phyloP scores from a whole-genome alignment of 306 rosid genomes.

The peach (Prunus persica) region DNA sequence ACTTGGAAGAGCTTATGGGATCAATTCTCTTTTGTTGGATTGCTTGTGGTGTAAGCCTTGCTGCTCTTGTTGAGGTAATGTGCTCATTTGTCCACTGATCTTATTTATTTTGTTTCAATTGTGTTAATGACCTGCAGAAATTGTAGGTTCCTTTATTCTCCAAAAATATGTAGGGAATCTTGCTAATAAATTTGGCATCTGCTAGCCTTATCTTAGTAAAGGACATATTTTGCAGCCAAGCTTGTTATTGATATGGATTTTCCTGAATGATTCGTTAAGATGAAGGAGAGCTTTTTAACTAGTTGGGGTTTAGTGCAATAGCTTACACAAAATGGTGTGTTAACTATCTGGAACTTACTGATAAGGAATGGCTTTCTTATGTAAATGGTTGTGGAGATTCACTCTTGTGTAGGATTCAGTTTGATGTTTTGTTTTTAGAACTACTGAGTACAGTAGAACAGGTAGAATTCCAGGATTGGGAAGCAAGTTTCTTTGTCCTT shows the following conservation, averaged over 20 bases:
- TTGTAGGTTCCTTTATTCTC: neutral
- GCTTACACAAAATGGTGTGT: neutral
- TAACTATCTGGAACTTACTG: neutral
- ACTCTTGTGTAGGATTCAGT: too few relatives aligned
- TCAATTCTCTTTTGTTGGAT: slow-evolving; percentile 85
- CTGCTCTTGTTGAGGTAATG: slow-evolving; percentile 84
- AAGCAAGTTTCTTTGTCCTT: too few relatives aligned
- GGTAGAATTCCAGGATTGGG: too few relatives aligned
- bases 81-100: neutral
- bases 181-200: too few relatives aligned
- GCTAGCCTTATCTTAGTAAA: neutral
- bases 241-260: neutral
- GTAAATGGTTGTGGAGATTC: too few relatives aligned
- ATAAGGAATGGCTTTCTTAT: neutral
- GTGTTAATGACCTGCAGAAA: neutral
- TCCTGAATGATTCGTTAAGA: too few relatives aligned
- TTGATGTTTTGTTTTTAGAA: too few relatives aligned
- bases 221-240: neutral
- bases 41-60: slow-evolving; percentile 87
- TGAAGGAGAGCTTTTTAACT: neutral
- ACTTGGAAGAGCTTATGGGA: slow-evolving; percentile 83
- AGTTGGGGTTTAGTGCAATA: neutral
- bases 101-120: slow-evolving; percentile 8
- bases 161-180: neutral
- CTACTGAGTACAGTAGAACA: too few relatives aligned